Evolutionary conservation across 768 basidiomycete genomes (phyloP).

Genomic region (Trichaptum fuscoviolaceum): DNA sequence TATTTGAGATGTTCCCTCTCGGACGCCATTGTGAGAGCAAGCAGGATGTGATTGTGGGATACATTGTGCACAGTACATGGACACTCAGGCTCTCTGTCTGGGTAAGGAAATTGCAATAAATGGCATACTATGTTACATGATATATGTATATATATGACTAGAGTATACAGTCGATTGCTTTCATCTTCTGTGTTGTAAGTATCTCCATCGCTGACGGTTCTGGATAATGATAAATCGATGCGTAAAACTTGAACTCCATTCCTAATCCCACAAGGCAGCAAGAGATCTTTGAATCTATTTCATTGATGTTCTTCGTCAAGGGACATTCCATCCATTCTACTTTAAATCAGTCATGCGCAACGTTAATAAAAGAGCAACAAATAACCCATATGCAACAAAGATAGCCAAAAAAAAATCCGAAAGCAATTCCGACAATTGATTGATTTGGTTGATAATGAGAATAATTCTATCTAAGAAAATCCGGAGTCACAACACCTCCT

Average conservation of each 20-base stretch:
- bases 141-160: too few species aligned
- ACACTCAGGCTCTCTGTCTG: background rate
- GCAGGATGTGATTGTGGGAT: background rate
- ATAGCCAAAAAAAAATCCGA: too few species aligned
- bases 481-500: conserved; percentile 1
- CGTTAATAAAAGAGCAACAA: background rate
- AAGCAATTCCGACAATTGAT: background rate
- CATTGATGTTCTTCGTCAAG: background rate
- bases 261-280: too few species aligned
- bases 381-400: too few species aligned
- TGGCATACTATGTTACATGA: too few species aligned
- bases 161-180: too few species aligned
- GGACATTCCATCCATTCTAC: background rate
- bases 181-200: too few species aligned
- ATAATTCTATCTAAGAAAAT: background rate
- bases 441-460: background rate
- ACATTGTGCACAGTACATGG: background rate
- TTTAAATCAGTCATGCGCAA: background rate
- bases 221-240: too few species aligned
- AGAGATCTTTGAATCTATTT: background rate
- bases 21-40: background rate
- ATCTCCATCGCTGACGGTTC: too few species aligned
- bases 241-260: too few species aligned
- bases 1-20: background rate
- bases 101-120: too few species aligned